Conservation (phyloP, 345 rosid genomes). For the Syzygium grande region DNA sequence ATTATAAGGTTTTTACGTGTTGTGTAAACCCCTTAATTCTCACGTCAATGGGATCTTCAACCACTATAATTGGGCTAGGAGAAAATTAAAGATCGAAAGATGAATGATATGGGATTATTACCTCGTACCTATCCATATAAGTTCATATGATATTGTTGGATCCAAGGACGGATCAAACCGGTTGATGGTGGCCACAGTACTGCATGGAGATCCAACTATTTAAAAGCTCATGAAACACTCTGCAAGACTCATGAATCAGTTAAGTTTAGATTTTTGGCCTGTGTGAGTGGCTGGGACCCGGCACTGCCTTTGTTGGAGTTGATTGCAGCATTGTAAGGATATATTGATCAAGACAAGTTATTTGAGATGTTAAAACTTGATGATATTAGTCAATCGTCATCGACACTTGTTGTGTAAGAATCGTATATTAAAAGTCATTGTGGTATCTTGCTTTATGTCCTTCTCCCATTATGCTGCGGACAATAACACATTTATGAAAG, state of each 20-base stretch:
- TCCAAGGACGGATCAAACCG: not conserved
- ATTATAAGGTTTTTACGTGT: not conserved
- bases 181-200: not conserved
- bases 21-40: not conserved
- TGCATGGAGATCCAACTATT: not conserved
- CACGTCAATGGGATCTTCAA: not conserved
- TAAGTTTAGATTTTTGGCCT: not conserved
- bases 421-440: not conserved
- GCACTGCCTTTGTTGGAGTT: not conserved
- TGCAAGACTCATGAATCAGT: fast-evolving
- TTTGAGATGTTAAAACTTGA: not conserved
- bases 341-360: not conserved
- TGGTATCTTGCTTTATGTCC: not conserved
- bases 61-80: not conserved
- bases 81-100: not conserved
- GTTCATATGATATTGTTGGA: not conserved
- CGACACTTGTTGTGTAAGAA: not conserved
- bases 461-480: not conserved
- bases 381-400: too few species aligned
- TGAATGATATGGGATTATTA: not conserved
- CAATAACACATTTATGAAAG: not conserved
- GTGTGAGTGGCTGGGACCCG: fast-evolving
- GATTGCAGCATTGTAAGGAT: not conserved
- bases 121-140: not conserved
- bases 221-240: not conserved